Conservation (phyloP, 2,329 filamentous ascomycete species). For the Coniella lustricola region DNA sequence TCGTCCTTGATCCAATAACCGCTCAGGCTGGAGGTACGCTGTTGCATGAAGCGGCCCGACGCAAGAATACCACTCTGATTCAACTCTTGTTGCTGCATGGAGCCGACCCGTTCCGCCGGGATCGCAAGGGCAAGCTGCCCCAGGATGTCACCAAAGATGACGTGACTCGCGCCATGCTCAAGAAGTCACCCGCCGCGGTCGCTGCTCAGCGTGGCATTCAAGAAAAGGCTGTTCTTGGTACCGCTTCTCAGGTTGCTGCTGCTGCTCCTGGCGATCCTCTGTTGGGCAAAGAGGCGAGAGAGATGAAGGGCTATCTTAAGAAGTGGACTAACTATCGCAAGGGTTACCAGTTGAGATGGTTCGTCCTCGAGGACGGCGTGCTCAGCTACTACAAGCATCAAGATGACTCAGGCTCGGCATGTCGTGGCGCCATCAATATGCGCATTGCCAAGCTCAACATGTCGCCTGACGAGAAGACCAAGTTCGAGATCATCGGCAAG, state of each 20-base stretch:
- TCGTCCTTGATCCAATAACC: conserved; percentile 73
- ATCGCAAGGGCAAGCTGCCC: conserved; percentile 89
- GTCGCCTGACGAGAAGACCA: conserved; percentile 94
- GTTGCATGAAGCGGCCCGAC: conserved; percentile 86
- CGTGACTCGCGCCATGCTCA: conserved; percentile 76
- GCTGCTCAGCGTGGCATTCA: conserved; percentile 93
- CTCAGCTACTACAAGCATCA: conserved; percentile 99
- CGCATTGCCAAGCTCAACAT: conserved; percentile 90
- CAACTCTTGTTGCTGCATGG: conserved; percentile 88
- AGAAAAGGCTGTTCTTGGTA: conserved; percentile 88
- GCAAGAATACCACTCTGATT: conserved; percentile 79
- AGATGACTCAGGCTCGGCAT: conserved; percentile 92
- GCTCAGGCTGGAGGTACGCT: conserved; percentile 81
- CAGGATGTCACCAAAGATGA: conserved; percentile 97
- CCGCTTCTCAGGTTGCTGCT: conserved; percentile 47
- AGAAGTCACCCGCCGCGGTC: conserved; percentile 88
- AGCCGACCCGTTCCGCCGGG: conserved; percentile 89
- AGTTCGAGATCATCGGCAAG: conserved; percentile 96
- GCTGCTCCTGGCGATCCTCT: conserved; percentile 51
- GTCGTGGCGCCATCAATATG: conserved; percentile 98
- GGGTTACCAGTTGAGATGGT: conserved; percentile 95
- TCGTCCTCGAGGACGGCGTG: conserved; percentile 94
- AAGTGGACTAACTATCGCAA: conserved; percentile 99
- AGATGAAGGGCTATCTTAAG: conserved; percentile 98
- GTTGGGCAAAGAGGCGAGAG: conserved; percentile 78